These are phyloP conservation scores for Hirsutella thompsonii DNA, from an alignment of 2,329 filamentous ascomycete species.

Conservation along the genomic window DNA sequence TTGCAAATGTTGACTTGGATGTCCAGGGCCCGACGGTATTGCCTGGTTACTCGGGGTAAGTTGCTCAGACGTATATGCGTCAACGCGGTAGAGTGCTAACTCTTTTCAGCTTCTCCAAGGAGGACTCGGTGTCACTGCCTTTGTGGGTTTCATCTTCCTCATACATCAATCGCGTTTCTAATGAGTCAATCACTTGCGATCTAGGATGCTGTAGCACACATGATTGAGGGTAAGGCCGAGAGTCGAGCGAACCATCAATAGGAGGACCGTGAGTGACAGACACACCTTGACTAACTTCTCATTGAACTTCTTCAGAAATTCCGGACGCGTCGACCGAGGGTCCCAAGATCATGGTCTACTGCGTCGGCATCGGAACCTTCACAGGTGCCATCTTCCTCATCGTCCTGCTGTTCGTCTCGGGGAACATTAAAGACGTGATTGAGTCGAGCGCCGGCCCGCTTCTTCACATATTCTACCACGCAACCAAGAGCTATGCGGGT, in stretches of 20 bases:
- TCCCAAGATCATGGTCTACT: constrained; percentile 32
- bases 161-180: no score
- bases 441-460: constrained; percentile 41
- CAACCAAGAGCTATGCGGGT: constrained; percentile 47
- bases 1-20: background rate
- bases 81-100: background rate
- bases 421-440: constrained; percentile 43
- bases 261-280: no score
- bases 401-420: constrained; percentile 50
- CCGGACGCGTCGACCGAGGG: constrained; percentile 17
- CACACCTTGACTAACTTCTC: no score
- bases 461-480: constrained; percentile 48
- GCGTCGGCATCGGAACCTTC: constrained; percentile 47
- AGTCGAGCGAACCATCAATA: background rate
- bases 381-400: constrained; percentile 51
- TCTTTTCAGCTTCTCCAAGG: constrained; percentile 14
- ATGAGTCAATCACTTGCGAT: background rate
- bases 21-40: constrained; percentile 17
- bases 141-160: constrained; percentile 7
- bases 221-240: constrained; percentile 14
- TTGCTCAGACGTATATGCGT: background rate
- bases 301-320: constrained; percentile 11
- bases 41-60: constrained; percentile 18
- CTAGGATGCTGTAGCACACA: constrained; percentile 20
- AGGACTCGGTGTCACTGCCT: constrained; percentile 18